These are phyloP conservation scores for Hortaea werneckii DNA, from an alignment of 2,329 filamentous ascomycete genomes.

Conservation along the genomic window DNA sequence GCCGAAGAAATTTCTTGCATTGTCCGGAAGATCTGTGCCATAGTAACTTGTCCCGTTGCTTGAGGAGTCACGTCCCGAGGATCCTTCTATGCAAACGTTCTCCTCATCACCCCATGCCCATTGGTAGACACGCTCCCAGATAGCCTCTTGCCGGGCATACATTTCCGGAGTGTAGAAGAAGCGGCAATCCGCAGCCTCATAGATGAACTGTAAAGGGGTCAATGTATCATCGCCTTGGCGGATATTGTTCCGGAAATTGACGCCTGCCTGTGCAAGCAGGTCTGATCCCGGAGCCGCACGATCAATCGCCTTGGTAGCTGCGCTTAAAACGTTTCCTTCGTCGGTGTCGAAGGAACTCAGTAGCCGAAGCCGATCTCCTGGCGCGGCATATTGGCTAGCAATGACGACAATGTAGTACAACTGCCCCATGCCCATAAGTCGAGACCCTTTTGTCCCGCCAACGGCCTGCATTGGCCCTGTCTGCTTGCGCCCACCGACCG, in stretches of 20 bases:
- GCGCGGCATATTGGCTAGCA: not conserved
- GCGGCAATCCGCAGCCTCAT: constrained; percentile 32
- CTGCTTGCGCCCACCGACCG: constrained; percentile 29
- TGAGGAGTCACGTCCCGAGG: no score
- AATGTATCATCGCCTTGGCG: constrained; percentile 16
- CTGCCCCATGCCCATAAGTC: not conserved
- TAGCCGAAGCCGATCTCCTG: not conserved
- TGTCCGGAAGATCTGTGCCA: no score
- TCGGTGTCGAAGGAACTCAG: no score
- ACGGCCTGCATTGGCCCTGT: constrained; percentile 32
- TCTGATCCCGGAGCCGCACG: not conserved
- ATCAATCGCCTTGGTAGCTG: no score
- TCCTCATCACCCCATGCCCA: constrained; percentile 21
- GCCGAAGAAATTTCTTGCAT: no score
- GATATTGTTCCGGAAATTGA: constrained; percentile 29
- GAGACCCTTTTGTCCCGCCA: constrained; percentile 30
- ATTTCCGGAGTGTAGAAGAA: constrained; percentile 30
- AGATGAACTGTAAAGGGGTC: constrained; percentile 32
- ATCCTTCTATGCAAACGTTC: no score
- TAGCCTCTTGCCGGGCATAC: constrained; percentile 24
- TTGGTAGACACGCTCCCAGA: constrained; percentile 31
- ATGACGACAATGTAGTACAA: not conserved
- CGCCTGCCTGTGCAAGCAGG: constrained; percentile 16
- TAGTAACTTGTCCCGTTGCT: no score
- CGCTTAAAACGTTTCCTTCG: constrained; percentile 2